Conservation (phyloP, 1,284 basidiomycete genomes). For the Tranzscheliella williamsii region DNA sequence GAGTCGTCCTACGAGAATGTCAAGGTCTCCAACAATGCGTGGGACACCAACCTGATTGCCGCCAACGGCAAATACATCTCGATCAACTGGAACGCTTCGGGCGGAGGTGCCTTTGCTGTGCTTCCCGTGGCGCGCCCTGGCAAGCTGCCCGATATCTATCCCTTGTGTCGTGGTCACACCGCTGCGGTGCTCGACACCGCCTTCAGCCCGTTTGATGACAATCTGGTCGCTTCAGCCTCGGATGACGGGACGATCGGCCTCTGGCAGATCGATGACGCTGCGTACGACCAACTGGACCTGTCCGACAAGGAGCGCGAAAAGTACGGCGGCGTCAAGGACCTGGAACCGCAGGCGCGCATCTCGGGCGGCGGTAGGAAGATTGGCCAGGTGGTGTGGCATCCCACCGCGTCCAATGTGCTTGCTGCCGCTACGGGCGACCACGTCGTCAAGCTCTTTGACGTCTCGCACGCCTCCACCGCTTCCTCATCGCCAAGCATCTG, state of each 20-base stretch:
- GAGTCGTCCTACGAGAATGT: slow-evolving; percentile 75
- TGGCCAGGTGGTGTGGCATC: slow-evolving; percentile 93
- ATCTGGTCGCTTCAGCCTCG: slow-evolving; percentile 82
- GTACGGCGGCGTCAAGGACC: slow-evolving; percentile 69
- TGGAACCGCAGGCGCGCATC: slow-evolving; percentile 70
- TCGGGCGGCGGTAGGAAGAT: slow-evolving; percentile 72
- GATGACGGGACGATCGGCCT: slow-evolving; percentile 92
- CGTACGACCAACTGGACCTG: slow-evolving; percentile 57
- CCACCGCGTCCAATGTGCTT: slow-evolving; percentile 83
- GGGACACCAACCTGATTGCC: slow-evolving; percentile 92
- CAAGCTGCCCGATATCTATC: slow-evolving; percentile 86
- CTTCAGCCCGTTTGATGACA: slow-evolving; percentile 93
- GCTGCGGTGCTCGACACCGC: slow-evolving; percentile 91
- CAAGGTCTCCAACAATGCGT: slow-evolving; percentile 70
- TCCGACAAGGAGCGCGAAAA: slow-evolving; percentile 50
- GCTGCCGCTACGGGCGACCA: slow-evolving; percentile 87
- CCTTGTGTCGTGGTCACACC: slow-evolving; percentile 81
- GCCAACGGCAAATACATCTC: slow-evolving; percentile 75
- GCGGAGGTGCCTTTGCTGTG: slow-evolving; percentile 92
- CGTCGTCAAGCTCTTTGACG: slow-evolving; percentile 86
- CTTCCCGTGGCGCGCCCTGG: slow-evolving; percentile 69
- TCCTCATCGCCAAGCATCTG: slow-evolving; percentile 63
- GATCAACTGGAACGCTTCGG: slow-evolving; percentile 90
- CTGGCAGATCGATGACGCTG: slow-evolving; percentile 82
- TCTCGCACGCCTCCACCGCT: slow-evolving; percentile 57